Evolutionary conservation across 202 grass and related monocot genomes (phyloP).

Genomic region (Digitaria exilis): DNA sequence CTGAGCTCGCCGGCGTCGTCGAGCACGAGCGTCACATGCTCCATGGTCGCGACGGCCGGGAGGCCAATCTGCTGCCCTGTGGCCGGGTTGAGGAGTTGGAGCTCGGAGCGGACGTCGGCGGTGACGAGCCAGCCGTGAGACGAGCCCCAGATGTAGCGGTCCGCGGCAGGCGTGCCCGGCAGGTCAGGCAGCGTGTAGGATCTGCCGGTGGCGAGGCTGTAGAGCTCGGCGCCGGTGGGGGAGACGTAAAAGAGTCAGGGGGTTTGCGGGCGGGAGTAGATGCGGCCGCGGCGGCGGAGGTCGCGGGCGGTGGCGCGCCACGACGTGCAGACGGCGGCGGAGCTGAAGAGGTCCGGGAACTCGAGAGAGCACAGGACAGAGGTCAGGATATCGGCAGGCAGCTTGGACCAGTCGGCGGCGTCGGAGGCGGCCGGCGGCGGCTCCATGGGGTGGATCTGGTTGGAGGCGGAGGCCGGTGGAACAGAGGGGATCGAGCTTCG

Average conservation of each 20-base stretch:
- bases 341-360: conserved; percentile 8
- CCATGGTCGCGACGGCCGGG: conserved; percentile 3
- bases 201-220: conserved; percentile 7
- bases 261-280: conserved; percentile 5
- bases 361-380: neutral
- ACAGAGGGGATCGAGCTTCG: no score
- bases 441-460: conserved; percentile 3
- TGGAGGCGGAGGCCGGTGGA: neutral
- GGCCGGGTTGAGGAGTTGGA: conserved; percentile 31
- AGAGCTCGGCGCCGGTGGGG: conserved; percentile 22
- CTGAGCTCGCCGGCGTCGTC: neutral
- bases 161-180: neutral
- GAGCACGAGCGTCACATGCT: neutral
- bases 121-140: conserved; percentile 35
- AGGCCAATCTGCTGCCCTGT: conserved; percentile 29
- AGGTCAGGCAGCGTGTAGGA: neutral
- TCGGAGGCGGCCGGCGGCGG: neutral
- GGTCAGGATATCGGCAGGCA: conserved; percentile 26
- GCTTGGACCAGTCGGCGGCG: conserved; percentile 19
- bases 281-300: neutral
- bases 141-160: conserved; percentile 25
- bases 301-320: conserved; percentile 17
- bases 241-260: conserved; percentile 9
- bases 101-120: neutral
- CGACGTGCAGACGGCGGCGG: conserved; percentile 4